Base-by-base conservation (phyloP, 495 filamentous ascomycete genomes). In the Cetradonia linearis region DNA sequence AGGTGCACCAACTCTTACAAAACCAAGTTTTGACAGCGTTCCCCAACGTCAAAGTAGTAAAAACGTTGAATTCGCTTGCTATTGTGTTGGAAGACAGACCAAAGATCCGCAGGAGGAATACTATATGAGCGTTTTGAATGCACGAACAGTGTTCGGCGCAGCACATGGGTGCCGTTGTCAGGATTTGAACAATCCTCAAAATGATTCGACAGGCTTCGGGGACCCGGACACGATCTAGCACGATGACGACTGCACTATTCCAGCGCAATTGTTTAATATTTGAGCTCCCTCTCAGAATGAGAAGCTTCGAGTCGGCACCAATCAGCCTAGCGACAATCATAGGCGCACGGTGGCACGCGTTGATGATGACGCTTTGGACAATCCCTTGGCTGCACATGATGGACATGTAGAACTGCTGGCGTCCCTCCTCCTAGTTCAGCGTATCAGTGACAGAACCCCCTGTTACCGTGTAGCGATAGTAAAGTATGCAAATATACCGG, bases 21-120 rank as follows among this genome's bases (percentile, higher is more conserved):
- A 63, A 38, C n/a, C 62, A 56, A 40, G 57, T 63, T 4, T 1
- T n/a, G 57, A 9, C 31, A 11, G 60, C 18, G 28, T 63, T 60
- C 20, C 56, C 62, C 25, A 44, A 36, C 14, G 49, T 63, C 23
- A 42, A n/a, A 42, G 27, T 63, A 5, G 33, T 54, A 50, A 55
- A 42, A 31, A 55, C 56, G 28, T 44, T 37, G 31, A 52, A 34
- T 20, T 20, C 47, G 38, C 42, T 63, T 31, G 62, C 57, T 31
- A 46, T 63, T 33, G 49, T 63, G 27, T 27, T 31, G 56, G 33
- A 56, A 40, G 57, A 60, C 2, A 9, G 14, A 46, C 44, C 23
- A 6, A 31, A 0, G n/a, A 13, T 59, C 23, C 36, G 16, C n/a
- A 34, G 46, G 34, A 55, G 56, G 61, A 27, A 34, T 52, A 59